A percentile compares a stretch with the other conserved stretches of the same genome.
These are phyloP conservation scores for Xanthoparmelia taractica DNA, from an alignment of 495 filamentous ascomycete species.

Conservation along the genomic window DNA sequence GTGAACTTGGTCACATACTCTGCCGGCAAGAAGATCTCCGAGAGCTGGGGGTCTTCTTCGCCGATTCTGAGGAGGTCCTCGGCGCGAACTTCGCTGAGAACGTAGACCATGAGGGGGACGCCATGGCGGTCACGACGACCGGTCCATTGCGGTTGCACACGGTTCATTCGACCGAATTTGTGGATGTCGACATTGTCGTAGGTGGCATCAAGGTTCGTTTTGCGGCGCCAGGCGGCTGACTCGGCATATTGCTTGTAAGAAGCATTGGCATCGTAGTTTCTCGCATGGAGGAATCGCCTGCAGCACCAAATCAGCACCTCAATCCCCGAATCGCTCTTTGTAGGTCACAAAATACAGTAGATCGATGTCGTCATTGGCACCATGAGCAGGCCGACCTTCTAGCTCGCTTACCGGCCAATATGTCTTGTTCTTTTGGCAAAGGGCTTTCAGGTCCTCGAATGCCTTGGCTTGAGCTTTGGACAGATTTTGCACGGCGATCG, in stretches of 20 bases:
- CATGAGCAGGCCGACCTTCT: neutral
- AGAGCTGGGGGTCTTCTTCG: slow-evolving; percentile 55
- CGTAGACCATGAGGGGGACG: slow-evolving; percentile 79
- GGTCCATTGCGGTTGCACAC: slow-evolving; percentile 4
- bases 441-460: neutral
- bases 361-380: neutral
- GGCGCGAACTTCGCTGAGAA: slow-evolving; percentile 67
- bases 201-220: slow-evolving; percentile 60
- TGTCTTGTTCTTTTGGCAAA: neutral
- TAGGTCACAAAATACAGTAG: neutral
- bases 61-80: slow-evolving; percentile 70
- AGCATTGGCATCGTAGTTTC: neutral
- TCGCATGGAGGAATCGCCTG: neutral
- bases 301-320: too few species aligned
- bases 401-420: neutral
- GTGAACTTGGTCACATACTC: slow-evolving; percentile 79
- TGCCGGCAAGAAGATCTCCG: slow-evolving; percentile 76
- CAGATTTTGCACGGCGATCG: too few species aligned
- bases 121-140: slow-evolving; percentile 75
- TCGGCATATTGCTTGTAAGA: slow-evolving; percentile 76
- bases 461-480: slow-evolving; percentile 3
- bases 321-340: too few species aligned
- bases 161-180: slow-evolving; percentile 36
- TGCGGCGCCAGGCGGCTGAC: slow-evolving; percentile 73
- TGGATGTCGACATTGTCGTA: slow-evolving; percentile 74